Percentiles rank a stretch among this genome's conserved stretches.
These are phyloP conservation scores for Eragrostis curvula DNA, from an alignment of 176 grass and related monocot genomes.

Conservation along the genomic window DNA sequence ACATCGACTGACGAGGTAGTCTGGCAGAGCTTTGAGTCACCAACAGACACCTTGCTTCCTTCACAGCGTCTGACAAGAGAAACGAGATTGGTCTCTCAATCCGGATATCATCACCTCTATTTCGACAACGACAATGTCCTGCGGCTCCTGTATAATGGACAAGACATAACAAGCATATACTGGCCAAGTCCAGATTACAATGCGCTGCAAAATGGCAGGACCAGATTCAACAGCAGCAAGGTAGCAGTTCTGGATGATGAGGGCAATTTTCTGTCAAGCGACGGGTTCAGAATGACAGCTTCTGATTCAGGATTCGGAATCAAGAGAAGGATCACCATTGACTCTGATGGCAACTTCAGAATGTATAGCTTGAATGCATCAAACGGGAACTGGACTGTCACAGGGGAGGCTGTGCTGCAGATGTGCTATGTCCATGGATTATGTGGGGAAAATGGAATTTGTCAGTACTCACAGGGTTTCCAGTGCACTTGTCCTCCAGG, in stretches of 20 bases:
- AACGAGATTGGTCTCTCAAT: conserved; percentile 37
- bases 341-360: conserved; percentile 74
- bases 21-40: conserved; percentile 65
- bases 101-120: conserved; percentile 48
- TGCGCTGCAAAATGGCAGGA: conserved; percentile 50
- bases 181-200: conserved; percentile 62
- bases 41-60: conserved; percentile 58
- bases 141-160: conserved; percentile 57
- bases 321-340: conserved; percentile 65
- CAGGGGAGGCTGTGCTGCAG: conserved; percentile 43
- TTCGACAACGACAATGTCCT: conserved; percentile 80
- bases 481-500: conserved; percentile 69
- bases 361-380: conserved; percentile 83
- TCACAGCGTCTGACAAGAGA: conserved; percentile 45
- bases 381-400: conserved; percentile 52
- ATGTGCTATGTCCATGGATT: conserved; percentile 72
- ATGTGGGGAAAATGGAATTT: conserved; percentile 76
- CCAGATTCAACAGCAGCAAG: conserved; percentile 61
- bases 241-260: conserved; percentile 50
- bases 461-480: conserved; percentile 44
- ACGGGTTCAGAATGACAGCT: conserved; percentile 47
- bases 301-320: conserved; percentile 49
- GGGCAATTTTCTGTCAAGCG: conserved; percentile 62
- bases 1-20: conserved; percentile 16
- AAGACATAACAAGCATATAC: conserved; percentile 68